These are phyloP conservation scores for Narthecium ossifragum DNA, from an alignment of 106 monocot genomes.

Conservation along the genomic window DNA sequence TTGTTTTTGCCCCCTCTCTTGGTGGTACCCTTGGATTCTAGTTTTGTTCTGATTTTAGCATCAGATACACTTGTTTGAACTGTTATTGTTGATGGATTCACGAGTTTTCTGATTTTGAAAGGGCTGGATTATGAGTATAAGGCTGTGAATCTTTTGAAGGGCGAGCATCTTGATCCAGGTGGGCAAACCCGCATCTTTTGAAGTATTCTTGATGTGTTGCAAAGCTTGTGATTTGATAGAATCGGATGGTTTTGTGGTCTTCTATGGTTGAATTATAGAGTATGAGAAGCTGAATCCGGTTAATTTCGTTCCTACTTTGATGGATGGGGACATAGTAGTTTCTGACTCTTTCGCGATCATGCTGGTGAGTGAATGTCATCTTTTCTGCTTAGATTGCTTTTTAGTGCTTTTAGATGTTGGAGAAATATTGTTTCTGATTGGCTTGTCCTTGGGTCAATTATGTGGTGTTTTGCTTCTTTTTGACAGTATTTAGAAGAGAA, in stretches of 20 bases:
- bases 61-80: neutral
- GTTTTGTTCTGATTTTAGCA: neutral
- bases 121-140: constrained; percentile 45
- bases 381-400: neutral
- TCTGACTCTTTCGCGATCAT: constrained; percentile 29
- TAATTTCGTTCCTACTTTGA: constrained; percentile 30
- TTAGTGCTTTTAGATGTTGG: too few relatives aligned
- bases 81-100: neutral
- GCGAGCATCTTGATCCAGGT: constrained; percentile 32
- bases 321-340: constrained; percentile 26
- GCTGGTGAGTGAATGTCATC: constrained; percentile 9
- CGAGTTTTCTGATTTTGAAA: neutral
- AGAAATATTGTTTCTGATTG: too few relatives aligned
- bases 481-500: too few relatives aligned
- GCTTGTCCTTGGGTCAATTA: too few relatives aligned
- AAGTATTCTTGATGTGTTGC: neutral
- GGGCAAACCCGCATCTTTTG: neutral
- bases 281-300: constrained; percentile 38
- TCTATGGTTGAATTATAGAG: constrained; percentile 5
- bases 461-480: too few relatives aligned
- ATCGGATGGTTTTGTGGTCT: neutral
- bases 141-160: constrained; percentile 36
- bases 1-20: neutral
- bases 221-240: neutral
- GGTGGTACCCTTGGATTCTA: neutral